phyloP scores from a whole-genome alignment of 176 grass and related monocot species.

The Pontederia crassipes region DNA sequence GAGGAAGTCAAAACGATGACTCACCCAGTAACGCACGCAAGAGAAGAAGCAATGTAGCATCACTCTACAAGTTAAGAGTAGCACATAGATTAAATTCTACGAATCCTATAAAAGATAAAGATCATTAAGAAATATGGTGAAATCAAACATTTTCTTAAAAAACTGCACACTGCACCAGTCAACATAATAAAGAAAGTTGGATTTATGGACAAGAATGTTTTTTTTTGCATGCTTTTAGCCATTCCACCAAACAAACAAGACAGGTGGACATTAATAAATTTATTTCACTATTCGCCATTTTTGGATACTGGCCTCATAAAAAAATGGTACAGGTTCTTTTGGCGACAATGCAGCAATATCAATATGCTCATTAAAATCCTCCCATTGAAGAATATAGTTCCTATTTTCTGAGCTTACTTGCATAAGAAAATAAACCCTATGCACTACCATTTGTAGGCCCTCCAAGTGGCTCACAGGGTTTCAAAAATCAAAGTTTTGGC shows the following conservation, averaged over 20 bases:
- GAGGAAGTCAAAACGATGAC: neutral
- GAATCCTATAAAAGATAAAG: neutral
- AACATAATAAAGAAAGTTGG: neutral
- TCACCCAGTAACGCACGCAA: constrained; percentile 77
- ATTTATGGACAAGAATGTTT: no score
- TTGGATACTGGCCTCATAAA: constrained; percentile 54
- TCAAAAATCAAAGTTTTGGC: no score
- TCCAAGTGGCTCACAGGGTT: neutral
- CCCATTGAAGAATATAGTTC: constrained; percentile 42
- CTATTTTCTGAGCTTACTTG: constrained; percentile 47
- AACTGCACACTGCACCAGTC: neutral
- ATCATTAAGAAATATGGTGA: neutral
- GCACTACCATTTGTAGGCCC: neutral
- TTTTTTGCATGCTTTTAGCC: no score
- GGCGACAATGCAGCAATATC: constrained; percentile 71
- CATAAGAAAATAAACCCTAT: constrained; percentile 14
- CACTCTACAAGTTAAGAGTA: constrained; percentile 45
- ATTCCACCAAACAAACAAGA: no score
- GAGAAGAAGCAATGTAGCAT: constrained; percentile 94
- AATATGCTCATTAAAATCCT: constrained; percentile 60
- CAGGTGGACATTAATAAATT: no score
- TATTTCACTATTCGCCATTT: constrained; percentile 1
- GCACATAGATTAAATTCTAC: neutral
- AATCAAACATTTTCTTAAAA: constrained; percentile 7
- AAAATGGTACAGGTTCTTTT: constrained; percentile 85